Base-by-base conservation (phyloP, 768 basidiomycete species). In the Suillus plorans region DNA sequence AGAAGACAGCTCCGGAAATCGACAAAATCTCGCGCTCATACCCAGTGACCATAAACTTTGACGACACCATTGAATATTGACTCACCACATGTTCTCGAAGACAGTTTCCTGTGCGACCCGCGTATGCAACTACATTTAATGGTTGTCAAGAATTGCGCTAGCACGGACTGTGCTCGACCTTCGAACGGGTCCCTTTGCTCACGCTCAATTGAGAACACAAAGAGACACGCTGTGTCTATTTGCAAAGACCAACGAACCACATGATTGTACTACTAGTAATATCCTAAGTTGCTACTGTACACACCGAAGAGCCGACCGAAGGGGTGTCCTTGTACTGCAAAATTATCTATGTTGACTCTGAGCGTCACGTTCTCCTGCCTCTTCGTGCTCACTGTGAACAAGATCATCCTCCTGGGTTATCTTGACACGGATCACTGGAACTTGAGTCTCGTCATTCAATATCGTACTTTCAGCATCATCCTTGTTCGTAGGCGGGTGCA, bases 401-500 rank as follows among this genome's bases (percentile, higher is more conserved):
- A 52, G 31, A 6, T 61, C 52, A 10, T 66, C 64, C 16, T 67
- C 68, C 20, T 42, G 18, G 2, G 36, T 36, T 12, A 28, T 42
- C 25, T 18, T 13, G 44, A 45, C 49, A 39, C 42, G 50, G 13
- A 49, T 64, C 34, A 36, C 67, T 45, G 60, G 55, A 25, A 52
- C 52, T 28, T 12, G 53, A 36, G 25, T 25, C 37, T 37, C 64
- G 37, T 68, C 64, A 37, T 28, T 25, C 57, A 13, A 28, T 41
- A 22, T 25, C 2, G 25, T 18, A 28, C 39, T n/a, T 28, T 52
- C 64, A 10, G 42, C 56, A 41, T 49, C 44, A 22, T 60, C 64
- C 52, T 63, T 68, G 39, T 10, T 61, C 12, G 50, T 14, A 16
- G 76, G 75, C 53, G 86, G 68, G 20, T 82, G 80, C 10, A 91